Base-by-base conservation (phyloP, 257 asterid species). In the Przewalskia tangutica region DNA sequence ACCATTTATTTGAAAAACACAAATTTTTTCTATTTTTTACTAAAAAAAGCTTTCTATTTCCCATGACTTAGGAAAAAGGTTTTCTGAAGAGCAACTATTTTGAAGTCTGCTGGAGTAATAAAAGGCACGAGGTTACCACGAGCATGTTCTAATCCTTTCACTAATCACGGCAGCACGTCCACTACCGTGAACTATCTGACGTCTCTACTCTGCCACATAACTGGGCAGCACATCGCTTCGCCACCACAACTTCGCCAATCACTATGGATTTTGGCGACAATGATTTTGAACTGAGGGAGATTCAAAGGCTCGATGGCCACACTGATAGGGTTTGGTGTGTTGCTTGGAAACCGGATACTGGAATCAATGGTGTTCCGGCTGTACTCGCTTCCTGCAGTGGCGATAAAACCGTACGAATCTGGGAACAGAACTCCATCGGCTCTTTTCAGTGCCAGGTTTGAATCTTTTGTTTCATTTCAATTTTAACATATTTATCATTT, bases 331-430 rank as follows among this genome's bases (percentile, higher is more conserved):
- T 93, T 85, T 95, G 98, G 99, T 75, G 87, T 81, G 90, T 95
- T 81, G 87, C 97, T 36, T 95, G 98, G 98, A 92, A 91, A 83
- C 98, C 97, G 79, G 85, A 91, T 62, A 82, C 97, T 84, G 94
- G 95, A 36, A 84, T 58, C 77, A 87, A 84, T 77, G 97, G 97
- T 50, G 89, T 87, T 40, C 97, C 97, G 7, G 91, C 99, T 48
- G 94, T 93, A 2, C 89, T 95, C 32, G 98, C 98, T 81, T 95
- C 99, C 59, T 93, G 97, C 81, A 91, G 99, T 82, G 98, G 97
- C 32, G 99, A 95, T 80, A 95, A 91, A 79, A 90, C 97, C 53
- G 90, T 91, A 56, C 92, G 97, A 38, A 90, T 95, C 46, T 93
- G 99, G 99, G 97, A 91, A 27, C 93, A 88, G 85, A 83, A 83